phyloP scores from a whole-genome alignment of 148 eudicot species.

The Persicaria maculosa region DNA sequence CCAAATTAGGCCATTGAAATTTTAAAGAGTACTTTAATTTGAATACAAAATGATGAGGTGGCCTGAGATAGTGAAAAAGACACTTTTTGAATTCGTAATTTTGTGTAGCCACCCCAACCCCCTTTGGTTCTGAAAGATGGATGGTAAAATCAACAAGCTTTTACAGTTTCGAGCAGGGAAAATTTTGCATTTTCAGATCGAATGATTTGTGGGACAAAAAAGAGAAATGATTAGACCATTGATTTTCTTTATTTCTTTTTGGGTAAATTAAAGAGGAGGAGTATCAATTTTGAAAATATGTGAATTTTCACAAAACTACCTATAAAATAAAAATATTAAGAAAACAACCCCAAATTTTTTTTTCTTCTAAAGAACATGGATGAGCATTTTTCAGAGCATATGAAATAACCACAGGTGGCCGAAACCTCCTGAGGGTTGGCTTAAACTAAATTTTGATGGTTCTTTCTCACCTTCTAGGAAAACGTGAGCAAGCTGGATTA shows the following conservation, averaged over 20 bases:
- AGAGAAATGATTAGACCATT: conserved; percentile 6
- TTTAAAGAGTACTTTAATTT: not conserved
- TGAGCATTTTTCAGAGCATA: too few species aligned
- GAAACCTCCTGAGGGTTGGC: too few species aligned
- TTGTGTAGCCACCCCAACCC: not conserved
- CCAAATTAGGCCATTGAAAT: not conserved
- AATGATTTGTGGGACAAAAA: not conserved
- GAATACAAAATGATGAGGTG: not conserved
- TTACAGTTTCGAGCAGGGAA: not conserved
- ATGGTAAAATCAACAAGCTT: not conserved
- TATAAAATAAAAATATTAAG: too few species aligned
- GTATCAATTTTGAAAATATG: too few species aligned
- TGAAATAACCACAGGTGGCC: too few species aligned
- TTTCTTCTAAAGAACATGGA: too few species aligned
- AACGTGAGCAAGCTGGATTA: too few species aligned
- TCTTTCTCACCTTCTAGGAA: too few species aligned
- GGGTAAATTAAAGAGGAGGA: too few species aligned
- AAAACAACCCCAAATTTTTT: too few species aligned
- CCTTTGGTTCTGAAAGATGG: conserved; percentile 2
- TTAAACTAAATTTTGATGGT: too few species aligned
- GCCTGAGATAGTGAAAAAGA: not conserved
- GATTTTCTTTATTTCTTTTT: not conserved
- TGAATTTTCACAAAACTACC: too few species aligned
- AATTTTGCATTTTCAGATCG: not conserved
- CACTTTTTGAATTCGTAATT: not conserved